Base-by-base conservation (phyloP, 192 early-diverging fungal species). In the Coemansia sp. region DNA sequence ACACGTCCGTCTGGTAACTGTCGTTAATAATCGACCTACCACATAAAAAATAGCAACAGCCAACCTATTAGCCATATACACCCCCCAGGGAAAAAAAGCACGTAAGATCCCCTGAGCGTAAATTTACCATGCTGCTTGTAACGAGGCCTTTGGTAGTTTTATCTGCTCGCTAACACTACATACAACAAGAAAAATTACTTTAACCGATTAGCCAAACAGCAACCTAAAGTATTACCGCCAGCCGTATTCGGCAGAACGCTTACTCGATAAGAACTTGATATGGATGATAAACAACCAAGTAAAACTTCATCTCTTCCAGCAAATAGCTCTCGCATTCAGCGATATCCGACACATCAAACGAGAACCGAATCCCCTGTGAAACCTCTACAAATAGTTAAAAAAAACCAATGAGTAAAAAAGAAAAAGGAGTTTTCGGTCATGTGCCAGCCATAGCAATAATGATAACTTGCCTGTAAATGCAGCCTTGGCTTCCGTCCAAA, bases 251-350 rank as follows among this genome's bases (percentile, higher is more conserved):
- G 9, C 20, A 9, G 1, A 23, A 46, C 18, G 87, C 90, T 59
- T 83, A 86, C 66, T 90, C 82, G 0, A 84, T 87, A 2, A 97
- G 81, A 5, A 90, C 84, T 23, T 89, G 86, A 68, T 95, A 97
- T 8, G 95, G 93, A 66, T 97, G 94, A 70, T 87, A 94, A 0
- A 94, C 87, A 60, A 96, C 89, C 57, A 93, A 70, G 65, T 92
- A 93, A 62, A 95, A 97, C 70, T 95, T 88, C 61, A 97, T 85
- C 20, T 94, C 94, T 67, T 97, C 95, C 34, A 97, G 39, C 31
- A 97, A 65, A 61, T 95, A 93, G 73, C 93, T 95, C 67, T 97
- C 95, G 77, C 92, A 94, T 51, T 95, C 95, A 26, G 95, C 93
- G 45, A 97, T 86, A 62, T 91, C 88, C 16, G 78, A 73, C 36